A percentile compares a stretch with the other conserved stretches of the same genome.
Conservation (phyloP, 1,284 basidiomycete genomes). For the Sanghuangporus weigelae region DNA sequence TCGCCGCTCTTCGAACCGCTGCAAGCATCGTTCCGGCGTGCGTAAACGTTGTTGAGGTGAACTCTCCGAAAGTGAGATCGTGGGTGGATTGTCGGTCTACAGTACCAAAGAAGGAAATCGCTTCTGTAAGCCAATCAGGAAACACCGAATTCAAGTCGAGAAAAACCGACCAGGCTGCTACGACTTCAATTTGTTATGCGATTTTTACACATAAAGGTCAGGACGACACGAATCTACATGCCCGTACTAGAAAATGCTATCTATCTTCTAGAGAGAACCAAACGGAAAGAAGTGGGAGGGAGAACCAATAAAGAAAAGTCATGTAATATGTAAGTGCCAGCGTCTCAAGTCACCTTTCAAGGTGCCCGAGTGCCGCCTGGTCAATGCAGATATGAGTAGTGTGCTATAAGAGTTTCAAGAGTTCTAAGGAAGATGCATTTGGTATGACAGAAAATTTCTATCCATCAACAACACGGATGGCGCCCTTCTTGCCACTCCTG, state of each 20-base stretch:
- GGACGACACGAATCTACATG: neutral
- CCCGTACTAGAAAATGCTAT: neutral
- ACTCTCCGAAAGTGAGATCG: neutral
- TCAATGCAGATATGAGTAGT: neutral
- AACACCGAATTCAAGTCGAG: neutral
- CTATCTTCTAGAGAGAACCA: neutral
- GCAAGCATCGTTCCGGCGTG: slow-evolving; percentile 18
- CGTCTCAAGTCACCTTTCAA: neutral
- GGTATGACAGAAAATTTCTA: neutral
- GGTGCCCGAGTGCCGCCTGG: neutral
- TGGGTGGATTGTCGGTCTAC: neutral
- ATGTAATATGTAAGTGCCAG: no score
- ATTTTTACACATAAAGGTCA: neutral
- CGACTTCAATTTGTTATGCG: neutral
- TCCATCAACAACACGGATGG: slow-evolving; percentile 5
- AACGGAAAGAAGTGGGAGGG: neutral
- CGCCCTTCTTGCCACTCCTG: slow-evolving; percentile 10
- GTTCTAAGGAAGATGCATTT: neutral
- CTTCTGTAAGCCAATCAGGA: neutral
- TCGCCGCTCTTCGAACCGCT: slow-evolving; percentile 30
- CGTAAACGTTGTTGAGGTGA: neutral
- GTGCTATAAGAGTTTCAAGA: neutral
- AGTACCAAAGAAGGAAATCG: neutral
- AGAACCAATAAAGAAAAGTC: neutral
- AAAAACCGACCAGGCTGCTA: neutral